These are phyloP conservation scores for Coemansia aciculifera DNA, from an alignment of 192 early-diverging fungal species.

Conservation along the genomic window DNA sequence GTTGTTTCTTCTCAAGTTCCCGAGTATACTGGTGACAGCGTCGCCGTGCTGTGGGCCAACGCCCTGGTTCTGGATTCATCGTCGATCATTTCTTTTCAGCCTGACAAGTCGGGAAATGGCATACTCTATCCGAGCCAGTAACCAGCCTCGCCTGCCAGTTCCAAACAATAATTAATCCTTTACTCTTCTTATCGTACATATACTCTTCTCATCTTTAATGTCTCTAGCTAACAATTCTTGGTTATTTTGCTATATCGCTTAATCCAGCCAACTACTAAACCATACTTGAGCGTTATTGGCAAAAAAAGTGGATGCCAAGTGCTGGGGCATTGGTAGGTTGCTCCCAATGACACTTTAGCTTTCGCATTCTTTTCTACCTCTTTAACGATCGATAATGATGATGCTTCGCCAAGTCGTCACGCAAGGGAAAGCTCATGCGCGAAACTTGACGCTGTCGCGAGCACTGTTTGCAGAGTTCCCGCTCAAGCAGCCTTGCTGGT, in stretches of 20 bases:
- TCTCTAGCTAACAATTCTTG: not conserved
- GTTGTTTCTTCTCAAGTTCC: not conserved
- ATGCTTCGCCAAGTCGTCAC: not conserved
- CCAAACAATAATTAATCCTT: not conserved
- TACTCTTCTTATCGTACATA: not conserved
- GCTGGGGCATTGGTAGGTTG: not conserved
- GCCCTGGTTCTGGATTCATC: not conserved
- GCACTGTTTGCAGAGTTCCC: constrained; percentile 1
- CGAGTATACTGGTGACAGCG: not conserved
- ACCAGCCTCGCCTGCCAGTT: not conserved
- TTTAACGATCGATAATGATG: not conserved
- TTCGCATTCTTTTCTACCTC: not conserved
- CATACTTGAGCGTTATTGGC: not conserved
- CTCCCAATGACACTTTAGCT: not conserved
- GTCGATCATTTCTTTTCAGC: constrained; percentile 3
- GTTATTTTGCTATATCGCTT: not conserved
- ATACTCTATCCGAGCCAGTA: not conserved
- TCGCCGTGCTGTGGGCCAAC: not conserved
- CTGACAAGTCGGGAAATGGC: constrained; percentile 2
- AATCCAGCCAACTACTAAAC: not conserved
- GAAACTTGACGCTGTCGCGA: not conserved
- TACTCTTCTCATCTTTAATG: not conserved
- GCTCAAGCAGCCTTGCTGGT: constrained; percentile 15
- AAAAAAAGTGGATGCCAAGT: not conserved
- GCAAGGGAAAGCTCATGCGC: not conserved